phyloP scores from a whole-genome alignment of 2,329 filamentous ascomycete species.

The Trichoderma harzianum region DNA sequence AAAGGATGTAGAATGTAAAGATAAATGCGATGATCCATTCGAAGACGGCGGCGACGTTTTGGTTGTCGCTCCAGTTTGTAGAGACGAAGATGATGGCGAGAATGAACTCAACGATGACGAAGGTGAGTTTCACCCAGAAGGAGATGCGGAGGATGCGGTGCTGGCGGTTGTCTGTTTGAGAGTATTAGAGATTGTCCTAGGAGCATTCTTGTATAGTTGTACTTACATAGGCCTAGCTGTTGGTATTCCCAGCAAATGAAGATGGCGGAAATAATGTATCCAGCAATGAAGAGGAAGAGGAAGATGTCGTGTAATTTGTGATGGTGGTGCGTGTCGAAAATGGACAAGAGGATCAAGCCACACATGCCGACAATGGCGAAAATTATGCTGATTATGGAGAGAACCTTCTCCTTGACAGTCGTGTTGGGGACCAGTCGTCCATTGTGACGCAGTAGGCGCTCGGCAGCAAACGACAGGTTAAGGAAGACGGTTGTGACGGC shows the following conservation, averaged over 20 bases:
- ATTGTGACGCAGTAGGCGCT: conserved; percentile 80
- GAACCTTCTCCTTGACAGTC: conserved; percentile 58
- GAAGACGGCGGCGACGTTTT: conserved; percentile 70
- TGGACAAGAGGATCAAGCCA: conserved; percentile 76
- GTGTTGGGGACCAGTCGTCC: conserved; percentile 75
- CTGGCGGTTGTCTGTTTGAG: conserved; percentile 58
- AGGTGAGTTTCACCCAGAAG: conserved; percentile 83
- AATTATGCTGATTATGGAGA: conserved; percentile 59
- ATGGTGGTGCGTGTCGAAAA: conserved; percentile 79
- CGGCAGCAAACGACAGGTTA: conserved; percentile 73
- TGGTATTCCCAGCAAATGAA: conserved; percentile 91
- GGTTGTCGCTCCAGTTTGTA: conserved; percentile 44
- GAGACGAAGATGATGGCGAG: conserved; percentile 72
- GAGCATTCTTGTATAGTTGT: neutral
- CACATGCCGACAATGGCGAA: conserved; percentile 71
- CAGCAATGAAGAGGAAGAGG: conserved; percentile 77
- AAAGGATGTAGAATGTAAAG: conserved; percentile 84
- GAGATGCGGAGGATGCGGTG: conserved; percentile 70
- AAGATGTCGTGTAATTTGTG: conserved; percentile 69
- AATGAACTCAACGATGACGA: conserved; percentile 74
- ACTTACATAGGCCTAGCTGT: conserved; percentile 68
- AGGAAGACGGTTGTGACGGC: conserved; percentile 73
- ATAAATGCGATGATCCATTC: conserved; percentile 79
- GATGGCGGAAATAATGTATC: conserved; percentile 80
- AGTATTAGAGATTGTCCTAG: neutral